Evolutionary conservation across 345 rosid genomes (phyloP).

Genomic region (Theobroma cacao): DNA sequence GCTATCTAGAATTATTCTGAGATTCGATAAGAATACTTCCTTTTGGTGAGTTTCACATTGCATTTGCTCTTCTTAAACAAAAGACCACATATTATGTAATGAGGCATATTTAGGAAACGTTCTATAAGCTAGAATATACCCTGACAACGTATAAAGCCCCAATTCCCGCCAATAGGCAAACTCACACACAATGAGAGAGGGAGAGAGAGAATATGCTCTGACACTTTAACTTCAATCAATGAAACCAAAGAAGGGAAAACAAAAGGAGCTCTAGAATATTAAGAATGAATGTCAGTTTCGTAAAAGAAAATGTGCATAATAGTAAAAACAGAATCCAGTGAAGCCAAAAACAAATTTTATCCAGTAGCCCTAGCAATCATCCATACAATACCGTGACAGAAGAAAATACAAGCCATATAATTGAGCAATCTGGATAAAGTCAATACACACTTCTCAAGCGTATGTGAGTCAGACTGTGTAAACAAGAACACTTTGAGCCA

Average conservation of each 20-base stretch:
- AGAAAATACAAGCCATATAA: neutral
- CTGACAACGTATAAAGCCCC: neutral
- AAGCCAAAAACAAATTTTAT: neutral
- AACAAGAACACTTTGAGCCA: neutral
- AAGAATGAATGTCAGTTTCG: neutral
- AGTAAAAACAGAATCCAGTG: neutral
- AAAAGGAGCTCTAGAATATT: neutral
- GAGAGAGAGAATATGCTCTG: neutral
- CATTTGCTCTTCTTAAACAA: neutral
- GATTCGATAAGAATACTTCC: neutral
- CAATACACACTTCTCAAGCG: neutral
- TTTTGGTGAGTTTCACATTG: neutral
- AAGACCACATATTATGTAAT: neutral
- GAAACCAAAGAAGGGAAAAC: neutral
- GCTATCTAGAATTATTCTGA: neutral
- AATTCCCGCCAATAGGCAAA: neutral
- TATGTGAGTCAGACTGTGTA: neutral
- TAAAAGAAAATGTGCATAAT: neutral
- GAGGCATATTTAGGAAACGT: conserved; percentile 2
- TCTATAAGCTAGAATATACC: neutral
- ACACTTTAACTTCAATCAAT: neutral
- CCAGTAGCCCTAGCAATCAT: neutral
- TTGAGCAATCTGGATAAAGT: neutral
- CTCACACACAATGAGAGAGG: neutral
- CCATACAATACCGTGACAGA: neutral